Percentiles rank a stretch among this genome's conserved stretches.
Evolutionary conservation across 2,329 filamentous ascomycete genomes (phyloP).

Genomic region (Fusarium solani-melongenae): DNA sequence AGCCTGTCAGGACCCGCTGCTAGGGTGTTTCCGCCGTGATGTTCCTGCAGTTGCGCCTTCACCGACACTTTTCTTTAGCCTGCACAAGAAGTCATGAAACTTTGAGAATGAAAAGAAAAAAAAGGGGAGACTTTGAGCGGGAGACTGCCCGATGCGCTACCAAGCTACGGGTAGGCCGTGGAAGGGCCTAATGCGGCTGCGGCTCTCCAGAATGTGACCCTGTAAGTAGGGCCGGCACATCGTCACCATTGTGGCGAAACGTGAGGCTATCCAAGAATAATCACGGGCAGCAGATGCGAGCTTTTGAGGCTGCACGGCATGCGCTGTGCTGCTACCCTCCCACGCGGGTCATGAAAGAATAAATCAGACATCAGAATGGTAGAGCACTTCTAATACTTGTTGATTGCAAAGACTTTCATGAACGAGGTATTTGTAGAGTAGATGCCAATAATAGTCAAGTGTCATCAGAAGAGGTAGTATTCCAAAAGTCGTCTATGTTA

Average conservation of each 20-base stretch:
- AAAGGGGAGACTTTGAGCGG: conserved; percentile 7
- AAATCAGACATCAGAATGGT: not conserved
- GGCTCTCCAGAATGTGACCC: conserved; percentile 6
- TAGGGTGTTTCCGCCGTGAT: conserved; percentile 38
- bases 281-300: not conserved
- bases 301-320: not conserved
- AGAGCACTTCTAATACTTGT: not conserved
- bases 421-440: too few species aligned
- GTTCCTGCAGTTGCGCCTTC: conserved; percentile 43
- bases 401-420: not conserved
- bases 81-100: conserved; percentile 14
- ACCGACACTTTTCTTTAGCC: conserved; percentile 36
- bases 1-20: conserved; percentile 16
- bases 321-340: conserved; percentile 23
- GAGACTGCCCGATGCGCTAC: not conserved
- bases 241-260: conserved; percentile 16
- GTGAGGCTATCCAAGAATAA: conserved; percentile 12
- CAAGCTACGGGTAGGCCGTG: not conserved
- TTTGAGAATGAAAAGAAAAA: not conserved
- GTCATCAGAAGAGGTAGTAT: too few species aligned
- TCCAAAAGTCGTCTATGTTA: too few species aligned
- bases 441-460: too few species aligned
- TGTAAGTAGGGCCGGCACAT: conserved; percentile 13
- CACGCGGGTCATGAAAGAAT: not conserved
- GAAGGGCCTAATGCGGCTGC: conserved; percentile 3